Evolutionary conservation across 257 asterid species (phyloP).

Genomic region (Buddleja alternifolia): DNA sequence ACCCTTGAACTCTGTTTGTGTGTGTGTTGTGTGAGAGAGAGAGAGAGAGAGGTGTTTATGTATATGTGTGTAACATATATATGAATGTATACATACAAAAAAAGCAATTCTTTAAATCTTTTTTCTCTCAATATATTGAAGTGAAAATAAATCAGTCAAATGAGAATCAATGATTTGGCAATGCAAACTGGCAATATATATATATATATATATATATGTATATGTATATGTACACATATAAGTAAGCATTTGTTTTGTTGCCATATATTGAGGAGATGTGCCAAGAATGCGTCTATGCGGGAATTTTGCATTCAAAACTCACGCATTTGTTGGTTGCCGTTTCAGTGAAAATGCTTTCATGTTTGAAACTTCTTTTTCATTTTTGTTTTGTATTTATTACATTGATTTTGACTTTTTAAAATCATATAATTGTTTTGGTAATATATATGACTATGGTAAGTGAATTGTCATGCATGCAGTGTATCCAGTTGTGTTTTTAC

Average conservation of each 20-base stretch:
- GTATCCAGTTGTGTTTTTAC: background rate
- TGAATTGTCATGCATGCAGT: conserved; percentile 5
- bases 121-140: background rate
- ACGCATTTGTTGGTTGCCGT: conserved; percentile 47
- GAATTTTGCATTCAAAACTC: conserved; percentile 42
- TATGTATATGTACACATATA: background rate
- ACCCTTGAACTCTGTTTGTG: background rate
- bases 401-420: background rate
- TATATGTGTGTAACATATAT: background rate
- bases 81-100: background rate
- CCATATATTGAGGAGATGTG: conserved; percentile 34
- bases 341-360: conserved; percentile 21
- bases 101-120: background rate
- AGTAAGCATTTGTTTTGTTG: conserved; percentile 1
- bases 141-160: conserved; percentile 20
- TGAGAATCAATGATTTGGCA: conserved; percentile 27
- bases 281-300: conserved; percentile 37
- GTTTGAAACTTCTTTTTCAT: background rate
- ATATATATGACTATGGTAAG: background rate
- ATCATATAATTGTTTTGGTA: too few species aligned
- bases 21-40: too few species aligned
- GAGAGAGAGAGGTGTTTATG: too few species aligned
- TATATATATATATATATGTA: too few species aligned
- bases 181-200: conserved; percentile 11
- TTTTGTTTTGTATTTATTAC: background rate